These are phyloP conservation scores for Fusarium sp. DNA, from an alignment of 2,329 filamentous ascomycete genomes.

Conservation along the genomic window DNA sequence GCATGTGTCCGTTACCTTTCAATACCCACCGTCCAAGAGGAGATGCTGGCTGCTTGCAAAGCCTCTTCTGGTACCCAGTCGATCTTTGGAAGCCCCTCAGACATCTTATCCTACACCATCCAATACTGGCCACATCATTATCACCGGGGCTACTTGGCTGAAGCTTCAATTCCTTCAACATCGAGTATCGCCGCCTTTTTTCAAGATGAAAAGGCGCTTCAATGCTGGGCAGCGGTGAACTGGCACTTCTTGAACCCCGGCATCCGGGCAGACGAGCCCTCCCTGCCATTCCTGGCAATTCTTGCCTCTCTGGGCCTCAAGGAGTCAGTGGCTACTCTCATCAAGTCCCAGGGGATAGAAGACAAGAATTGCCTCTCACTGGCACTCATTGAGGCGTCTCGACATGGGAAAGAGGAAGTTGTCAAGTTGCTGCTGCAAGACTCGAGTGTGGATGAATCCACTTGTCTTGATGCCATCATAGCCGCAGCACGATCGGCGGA, in stretches of 20 bases:
- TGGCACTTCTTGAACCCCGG: not conserved
- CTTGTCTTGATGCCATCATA: not conserved
- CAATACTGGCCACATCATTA: not conserved
- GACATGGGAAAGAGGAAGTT: not conserved
- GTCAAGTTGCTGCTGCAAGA: not conserved
- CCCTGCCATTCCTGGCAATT: not conserved
- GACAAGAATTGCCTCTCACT: not conserved
- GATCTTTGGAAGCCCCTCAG: not conserved
- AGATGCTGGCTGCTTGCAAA: not conserved
- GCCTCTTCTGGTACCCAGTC: not conserved
- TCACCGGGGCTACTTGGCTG: not conserved
- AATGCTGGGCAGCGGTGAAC: not conserved
- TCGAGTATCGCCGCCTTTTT: not conserved
- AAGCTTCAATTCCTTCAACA: not conserved
- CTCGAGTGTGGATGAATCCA: not conserved
- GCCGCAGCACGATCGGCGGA: not conserved
- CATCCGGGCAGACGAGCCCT: not conserved
- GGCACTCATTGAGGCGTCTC: not conserved
- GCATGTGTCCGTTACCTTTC: not conserved
- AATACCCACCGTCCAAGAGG: not conserved
- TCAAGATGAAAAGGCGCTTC: not conserved
- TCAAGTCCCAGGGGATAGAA: not conserved
- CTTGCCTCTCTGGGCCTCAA: not conserved
- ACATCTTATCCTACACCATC: not conserved
- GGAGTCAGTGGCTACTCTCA: not conserved